Evolutionary conservation across 2,329 filamentous ascomycete species (phyloP).

Genomic region (Trichoderma atrobrunneum): DNA sequence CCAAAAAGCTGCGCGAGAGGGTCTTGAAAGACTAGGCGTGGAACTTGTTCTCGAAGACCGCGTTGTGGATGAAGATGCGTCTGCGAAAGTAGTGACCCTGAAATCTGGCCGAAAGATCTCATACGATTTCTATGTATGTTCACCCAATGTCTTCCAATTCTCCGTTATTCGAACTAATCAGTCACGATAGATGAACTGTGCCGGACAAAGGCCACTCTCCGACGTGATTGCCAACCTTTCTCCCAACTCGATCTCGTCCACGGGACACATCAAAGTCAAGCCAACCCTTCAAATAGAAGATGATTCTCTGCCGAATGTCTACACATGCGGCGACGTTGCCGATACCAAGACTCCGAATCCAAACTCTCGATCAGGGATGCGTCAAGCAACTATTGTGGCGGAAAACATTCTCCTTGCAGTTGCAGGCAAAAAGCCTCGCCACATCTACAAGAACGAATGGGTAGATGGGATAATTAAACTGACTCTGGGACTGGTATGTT

Average conservation of each 20-base stretch:
- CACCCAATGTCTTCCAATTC: neutral
- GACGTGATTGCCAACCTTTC: slow-evolving; percentile 43
- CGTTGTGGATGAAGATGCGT: slow-evolving; percentile 37
- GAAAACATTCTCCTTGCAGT: slow-evolving; percentile 53
- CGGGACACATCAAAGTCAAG: slow-evolving; percentile 52
- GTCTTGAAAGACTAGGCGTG: slow-evolving; percentile 46
- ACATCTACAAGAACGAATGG: slow-evolving; percentile 43
- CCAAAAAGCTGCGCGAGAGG: slow-evolving; percentile 39
- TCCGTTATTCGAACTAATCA: neutral
- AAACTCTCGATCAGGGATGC: slow-evolving; percentile 53
- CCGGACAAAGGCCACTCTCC: slow-evolving; percentile 58
- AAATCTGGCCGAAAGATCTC: slow-evolving; percentile 43
- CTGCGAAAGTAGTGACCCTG: slow-evolving; percentile 41
- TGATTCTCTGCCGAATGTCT: slow-evolving; percentile 49
- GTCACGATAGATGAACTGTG: slow-evolving; percentile 51
- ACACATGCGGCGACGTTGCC: slow-evolving; percentile 63
- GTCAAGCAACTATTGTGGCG: slow-evolving; percentile 52
- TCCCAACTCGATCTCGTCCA: slow-evolving; percentile 42
- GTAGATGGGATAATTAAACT: slow-evolving; percentile 52
- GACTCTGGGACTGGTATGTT: slow-evolving; percentile 50
- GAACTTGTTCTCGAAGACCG: slow-evolving; percentile 52
- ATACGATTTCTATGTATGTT: slow-evolving; percentile 50
- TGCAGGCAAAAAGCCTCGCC: slow-evolving; percentile 37
- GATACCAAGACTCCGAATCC: slow-evolving; percentile 46
- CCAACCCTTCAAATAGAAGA: slow-evolving; percentile 56